A percentile compares a stretch with the other conserved stretches of the same genome.
These are phyloP conservation scores for Lasiosphaeria ovina DNA, from an alignment of 495 filamentous ascomycete genomes.

Conservation along the genomic window DNA sequence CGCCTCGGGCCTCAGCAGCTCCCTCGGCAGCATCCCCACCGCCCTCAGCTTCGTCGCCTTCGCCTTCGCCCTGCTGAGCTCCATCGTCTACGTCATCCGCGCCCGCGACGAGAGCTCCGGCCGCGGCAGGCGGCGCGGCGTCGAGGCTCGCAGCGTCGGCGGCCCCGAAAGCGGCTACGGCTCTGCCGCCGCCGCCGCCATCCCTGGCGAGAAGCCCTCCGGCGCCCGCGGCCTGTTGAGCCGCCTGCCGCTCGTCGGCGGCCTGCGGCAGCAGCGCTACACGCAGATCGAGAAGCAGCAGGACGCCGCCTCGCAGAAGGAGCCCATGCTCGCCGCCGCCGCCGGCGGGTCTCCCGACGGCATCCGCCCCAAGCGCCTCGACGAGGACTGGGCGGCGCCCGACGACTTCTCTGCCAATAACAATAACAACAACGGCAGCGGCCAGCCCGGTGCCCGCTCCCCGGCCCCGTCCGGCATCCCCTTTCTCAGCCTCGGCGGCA, in stretches of 20 bases:
- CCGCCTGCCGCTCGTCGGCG: constrained; percentile 11
- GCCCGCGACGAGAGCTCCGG: constrained; percentile 5
- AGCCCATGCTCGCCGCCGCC: background rate
- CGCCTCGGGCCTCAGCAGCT: constrained; percentile 24
- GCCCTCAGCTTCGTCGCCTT: constrained; percentile 30
- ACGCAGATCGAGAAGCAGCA: constrained; percentile 34
- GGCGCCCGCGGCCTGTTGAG: constrained; percentile 14
- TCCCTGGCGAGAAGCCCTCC: constrained; percentile 2
- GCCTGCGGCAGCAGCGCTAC: constrained; percentile 31
- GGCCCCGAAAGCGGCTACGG: constrained; percentile 14
- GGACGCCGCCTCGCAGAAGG: constrained; percentile 6
- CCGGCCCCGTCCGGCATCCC: constrained; percentile 7
- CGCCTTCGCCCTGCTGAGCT: constrained; percentile 17
- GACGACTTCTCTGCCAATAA: constrained; percentile 21
- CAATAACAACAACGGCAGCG: background rate
- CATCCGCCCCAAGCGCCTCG: constrained; percentile 12
- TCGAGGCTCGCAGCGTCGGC: constrained; percentile 15
- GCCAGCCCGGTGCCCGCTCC: background rate
- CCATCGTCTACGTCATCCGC: constrained; percentile 18
- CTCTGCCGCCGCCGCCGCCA: constrained; percentile 3
- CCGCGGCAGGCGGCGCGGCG: constrained; percentile 5
- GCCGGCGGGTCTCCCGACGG: background rate
- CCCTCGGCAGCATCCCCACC: constrained; percentile 21
- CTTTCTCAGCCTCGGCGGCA: constrained; percentile 12
- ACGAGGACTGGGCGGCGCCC: constrained; percentile 25